These are phyloP conservation scores for Apiospora marii DNA, from an alignment of 2,329 filamentous ascomycete genomes.

Conservation along the genomic window DNA sequence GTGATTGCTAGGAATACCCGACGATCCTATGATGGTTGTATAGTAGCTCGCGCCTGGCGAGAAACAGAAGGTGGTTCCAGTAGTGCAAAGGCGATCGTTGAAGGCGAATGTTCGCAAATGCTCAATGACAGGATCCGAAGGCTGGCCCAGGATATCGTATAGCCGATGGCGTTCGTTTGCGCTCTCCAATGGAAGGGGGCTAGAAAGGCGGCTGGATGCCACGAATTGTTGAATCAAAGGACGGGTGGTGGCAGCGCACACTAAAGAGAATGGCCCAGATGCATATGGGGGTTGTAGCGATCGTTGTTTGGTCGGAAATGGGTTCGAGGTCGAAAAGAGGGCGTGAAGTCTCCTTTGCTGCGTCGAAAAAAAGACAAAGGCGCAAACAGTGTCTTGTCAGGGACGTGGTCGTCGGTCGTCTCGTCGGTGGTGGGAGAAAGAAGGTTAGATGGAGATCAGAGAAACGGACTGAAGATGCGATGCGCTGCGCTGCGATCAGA, in stretches of 20 bases:
- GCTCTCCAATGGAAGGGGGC: constrained; percentile 10
- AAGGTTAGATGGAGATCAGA: constrained; percentile 22
- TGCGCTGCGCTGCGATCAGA: constrained; percentile 13
- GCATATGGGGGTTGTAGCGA: constrained; percentile 8
- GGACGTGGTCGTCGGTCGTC: constrained; percentile 14
- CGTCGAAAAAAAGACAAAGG: constrained; percentile 1
- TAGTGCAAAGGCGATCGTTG: not conserved
- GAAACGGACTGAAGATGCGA: constrained; percentile 13
- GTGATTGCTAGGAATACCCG: constrained; percentile 18
- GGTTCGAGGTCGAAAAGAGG: not conserved
- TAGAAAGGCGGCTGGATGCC: constrained; percentile 9
- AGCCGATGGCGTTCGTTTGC: constrained; percentile 11
- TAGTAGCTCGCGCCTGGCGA: constrained; percentile 42
- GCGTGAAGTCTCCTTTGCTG: constrained; percentile 9
- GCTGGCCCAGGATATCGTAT: not conserved
- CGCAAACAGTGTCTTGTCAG: constrained; percentile 18
- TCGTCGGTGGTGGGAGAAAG: constrained; percentile 12
- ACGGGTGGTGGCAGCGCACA: constrained; percentile 20
- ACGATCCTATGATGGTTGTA: constrained; percentile 27
- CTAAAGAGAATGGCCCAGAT: constrained; percentile 8
- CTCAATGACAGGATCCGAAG: not conserved
- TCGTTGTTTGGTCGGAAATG: not conserved
- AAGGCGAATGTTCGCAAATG: not conserved
- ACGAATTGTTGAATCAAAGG: not conserved
- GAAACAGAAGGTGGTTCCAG: constrained; percentile 22